Evolutionary conservation across 345 rosid species (phyloP).

Genomic region (Draba incana): DNA sequence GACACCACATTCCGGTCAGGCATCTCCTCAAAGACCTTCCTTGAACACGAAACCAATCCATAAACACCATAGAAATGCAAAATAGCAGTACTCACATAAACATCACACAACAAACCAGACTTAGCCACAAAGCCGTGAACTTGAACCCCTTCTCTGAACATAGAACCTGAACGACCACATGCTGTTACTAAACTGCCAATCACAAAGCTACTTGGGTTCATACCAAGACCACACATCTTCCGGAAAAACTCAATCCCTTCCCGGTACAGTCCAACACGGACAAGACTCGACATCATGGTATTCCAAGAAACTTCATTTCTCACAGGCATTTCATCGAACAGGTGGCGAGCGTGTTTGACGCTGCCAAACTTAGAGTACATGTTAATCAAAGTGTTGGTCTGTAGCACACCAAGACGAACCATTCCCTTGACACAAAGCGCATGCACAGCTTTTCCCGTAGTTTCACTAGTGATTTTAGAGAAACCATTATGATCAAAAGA

Average conservation of each 20-base stretch:
- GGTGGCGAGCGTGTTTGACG: constrained; percentile 50
- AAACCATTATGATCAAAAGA: constrained; percentile 73
- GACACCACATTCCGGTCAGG: constrained; percentile 76
- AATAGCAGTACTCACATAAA: constrained; percentile 78
- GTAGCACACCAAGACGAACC: constrained; percentile 48
- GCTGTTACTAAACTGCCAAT: constrained; percentile 77
- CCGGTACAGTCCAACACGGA: constrained; percentile 52
- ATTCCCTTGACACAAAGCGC: constrained; percentile 70
- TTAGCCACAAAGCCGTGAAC: constrained; percentile 64
- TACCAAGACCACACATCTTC: constrained; percentile 50
- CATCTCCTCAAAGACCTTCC: constrained; percentile 83
- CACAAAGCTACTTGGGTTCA: constrained; percentile 59
- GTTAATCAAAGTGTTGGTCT: constrained; percentile 63
- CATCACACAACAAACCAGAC: constrained; percentile 63
- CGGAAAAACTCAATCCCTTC: constrained; percentile 53
- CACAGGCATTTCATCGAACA: constrained; percentile 74
- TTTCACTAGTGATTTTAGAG: constrained; percentile 61
- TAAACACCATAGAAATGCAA: constrained; percentile 75
- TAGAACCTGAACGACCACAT: constrained; percentile 64
- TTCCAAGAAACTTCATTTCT: constrained; percentile 86
- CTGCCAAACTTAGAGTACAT: constrained; percentile 67
- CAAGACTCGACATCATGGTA: constrained; percentile 73
- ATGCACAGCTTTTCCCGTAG: constrained; percentile 69
- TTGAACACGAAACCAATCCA: constrained; percentile 53
- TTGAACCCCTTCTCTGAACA: constrained; percentile 69